A percentile compares a stretch with the other conserved stretches of the same genome.
Evolutionary conservation across 1,284 basidiomycete species (phyloP).

Genomic region (Grifola frondosa): DNA sequence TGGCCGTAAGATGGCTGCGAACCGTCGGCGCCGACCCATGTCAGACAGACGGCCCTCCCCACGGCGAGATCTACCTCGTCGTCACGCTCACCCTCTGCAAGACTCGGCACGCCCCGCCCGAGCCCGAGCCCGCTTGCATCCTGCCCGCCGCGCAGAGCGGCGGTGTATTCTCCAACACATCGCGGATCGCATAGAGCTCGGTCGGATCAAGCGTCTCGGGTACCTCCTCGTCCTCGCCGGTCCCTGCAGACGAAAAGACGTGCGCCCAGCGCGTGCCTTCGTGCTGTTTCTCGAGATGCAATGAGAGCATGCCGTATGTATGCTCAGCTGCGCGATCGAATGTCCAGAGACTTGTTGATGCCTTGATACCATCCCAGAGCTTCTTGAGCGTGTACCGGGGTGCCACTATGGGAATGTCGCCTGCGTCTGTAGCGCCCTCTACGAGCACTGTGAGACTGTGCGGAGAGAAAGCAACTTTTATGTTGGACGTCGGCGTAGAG

Average conservation of each 20-base stretch:
- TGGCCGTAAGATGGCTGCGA: slow-evolving; percentile 39
- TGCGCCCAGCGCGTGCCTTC: slow-evolving; percentile 83
- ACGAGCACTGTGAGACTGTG: slow-evolving; percentile 68
- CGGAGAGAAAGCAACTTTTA: slow-evolving; percentile 67
- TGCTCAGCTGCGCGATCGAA: slow-evolving; percentile 76
- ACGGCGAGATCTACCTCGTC: slow-evolving; percentile 76
- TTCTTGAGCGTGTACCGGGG: slow-evolving; percentile 62
- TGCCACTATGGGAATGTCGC: slow-evolving; percentile 34
- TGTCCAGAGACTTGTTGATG: slow-evolving; percentile 81
- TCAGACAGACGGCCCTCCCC: slow-evolving; percentile 58
- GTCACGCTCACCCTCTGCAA: slow-evolving; percentile 82
- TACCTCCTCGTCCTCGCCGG: slow-evolving; percentile 65
- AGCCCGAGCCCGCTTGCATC: slow-evolving; percentile 58
- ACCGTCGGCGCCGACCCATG: slow-evolving; percentile 63
- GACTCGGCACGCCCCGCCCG: slow-evolving; percentile 67
- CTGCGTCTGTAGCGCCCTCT: slow-evolving; percentile 28
- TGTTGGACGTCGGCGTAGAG: slow-evolving; percentile 58
- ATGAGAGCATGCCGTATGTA: slow-evolving; percentile 65
- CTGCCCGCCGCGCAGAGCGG: slow-evolving; percentile 52
- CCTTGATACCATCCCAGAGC: slow-evolving; percentile 76
- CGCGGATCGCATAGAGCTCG: slow-evolving; percentile 76
- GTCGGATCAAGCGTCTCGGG: slow-evolving; percentile 88
- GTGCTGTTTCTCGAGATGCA: slow-evolving; percentile 85
- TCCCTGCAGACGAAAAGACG: slow-evolving; percentile 54
- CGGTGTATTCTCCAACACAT: slow-evolving; percentile 85